Evolutionary conservation across 164 flowering plant genomes (phyloP).

Genomic region (Vitis rupestris): DNA sequence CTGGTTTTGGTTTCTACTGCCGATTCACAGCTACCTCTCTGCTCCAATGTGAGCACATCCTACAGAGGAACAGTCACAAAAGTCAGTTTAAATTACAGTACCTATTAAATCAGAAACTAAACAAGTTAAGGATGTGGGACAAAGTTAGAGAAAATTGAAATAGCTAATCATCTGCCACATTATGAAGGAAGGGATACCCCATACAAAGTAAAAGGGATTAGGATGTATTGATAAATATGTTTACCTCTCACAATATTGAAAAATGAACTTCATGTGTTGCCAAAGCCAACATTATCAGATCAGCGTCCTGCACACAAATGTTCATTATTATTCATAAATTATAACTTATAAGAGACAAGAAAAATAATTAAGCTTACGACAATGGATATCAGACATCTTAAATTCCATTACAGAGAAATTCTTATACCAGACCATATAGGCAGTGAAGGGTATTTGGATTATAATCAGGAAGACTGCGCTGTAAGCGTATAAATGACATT

Average conservation of each 20-base stretch:
- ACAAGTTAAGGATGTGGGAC: no score
- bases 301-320: conserved; percentile 48
- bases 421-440: conserved; percentile 49
- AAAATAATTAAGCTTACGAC: not conserved
- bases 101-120: no score
- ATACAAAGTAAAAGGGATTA: no score
- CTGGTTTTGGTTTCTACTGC: not conserved
- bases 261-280: conserved; percentile 46
- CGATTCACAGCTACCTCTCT: conserved; percentile 4
- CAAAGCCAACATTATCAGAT: conserved; percentile 53
- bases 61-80: not conserved
- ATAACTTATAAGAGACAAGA: not conserved
- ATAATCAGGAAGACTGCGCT: conserved; percentile 28
- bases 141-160: no score
- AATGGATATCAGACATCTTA: no score
- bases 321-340: no score
- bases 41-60: conserved; percentile 15
- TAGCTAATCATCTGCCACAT: no score
- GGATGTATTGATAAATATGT: no score
- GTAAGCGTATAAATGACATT: conserved; percentile 46
- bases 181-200: no score
- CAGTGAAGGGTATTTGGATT: conserved; percentile 55
- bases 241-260: conserved; percentile 44
- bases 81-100: no score
- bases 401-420: no score